Evolutionary conservation across 139 green algal species (phyloP), one percentile per base, ranked within the genome.

Genomic region (Spirogloea muscicola): DNA sequence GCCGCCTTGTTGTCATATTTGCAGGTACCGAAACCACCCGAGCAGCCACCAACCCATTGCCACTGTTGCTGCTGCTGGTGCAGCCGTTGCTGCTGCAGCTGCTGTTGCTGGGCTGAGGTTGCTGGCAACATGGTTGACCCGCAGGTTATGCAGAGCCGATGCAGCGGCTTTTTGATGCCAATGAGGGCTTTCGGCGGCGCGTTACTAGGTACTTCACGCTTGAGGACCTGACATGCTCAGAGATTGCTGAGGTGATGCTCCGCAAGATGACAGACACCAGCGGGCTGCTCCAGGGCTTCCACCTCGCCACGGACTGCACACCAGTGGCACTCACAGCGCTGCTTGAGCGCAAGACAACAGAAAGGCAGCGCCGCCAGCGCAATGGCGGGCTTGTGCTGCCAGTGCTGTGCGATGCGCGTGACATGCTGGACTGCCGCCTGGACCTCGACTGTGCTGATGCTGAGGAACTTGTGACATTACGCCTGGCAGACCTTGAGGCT

Each of bases 151-250:
- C 41, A 0, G 62, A 57, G 62, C 62, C 62, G 4, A 71, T 71
- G 62, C 41, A 71, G 62, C 41, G 42, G 2, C 42, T 71, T 27
- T 58, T 71, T 21, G 40, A 36, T 13, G 41, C 42, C 43, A 71
- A 71, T 39, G 62, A 71, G 42, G 62, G 62, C n/a, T 71, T 71
- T 33, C 42, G 31, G 25, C n/a, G 62, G 41, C 41, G 62, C n/a
- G 41, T 71, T 33, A 39, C 27, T n/a, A 71, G 58, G 62, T 58
- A 38, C n/a, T 71, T 71, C 25, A 39, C 29, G 25, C 58, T 71
- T 39, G 42, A 71, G 10, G 62, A 71, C 43, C 10, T 59, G 6
- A 71, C 29, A n/a, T 13, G 42, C 29, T 16, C 3, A 10, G 42
- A 71, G 25, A 71, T 71, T 58, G 62, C 62, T 3, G 9, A 31